Evolutionary conservation across 2,329 filamentous ascomycete species (phyloP), one percentile per base, ranked within the genome.

Genomic region (Diaporthe citrichinensis): DNA sequence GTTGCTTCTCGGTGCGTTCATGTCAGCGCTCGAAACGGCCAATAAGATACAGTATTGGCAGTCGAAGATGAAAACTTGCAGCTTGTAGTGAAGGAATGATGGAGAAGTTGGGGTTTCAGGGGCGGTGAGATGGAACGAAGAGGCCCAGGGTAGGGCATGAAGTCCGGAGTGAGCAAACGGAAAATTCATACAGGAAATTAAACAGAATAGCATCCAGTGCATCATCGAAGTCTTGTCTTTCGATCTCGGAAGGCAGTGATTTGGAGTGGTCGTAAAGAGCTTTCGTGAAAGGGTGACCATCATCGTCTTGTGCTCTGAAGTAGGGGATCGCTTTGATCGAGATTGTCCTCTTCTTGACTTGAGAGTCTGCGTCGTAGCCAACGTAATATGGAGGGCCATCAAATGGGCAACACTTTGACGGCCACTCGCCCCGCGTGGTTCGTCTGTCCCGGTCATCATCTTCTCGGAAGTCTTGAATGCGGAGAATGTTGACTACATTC

Each of bases 271-370:
- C 46, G 69, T 72, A 61, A 25, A 72, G 69, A 20, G 44, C 69
- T 36, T 12, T 25, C 44, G 69, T 72, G 31, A 72, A 72, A 0
- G 69, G 69, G 6, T 72, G 69, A 1, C 41, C 20, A 14, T 72
- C 69, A 31, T 72, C n/a, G 10, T 51, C 55, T 28, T 49, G 41
- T 4, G 41, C 53, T 20, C 39, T 28, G 36, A 72, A 72, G 34
- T 72, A 72, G 1, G 69, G 69, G 9, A 72, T 61, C 25, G 55
- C 55, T 7, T 72, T 72, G 55, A 72, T 49, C 9, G 69, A 72
- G 9, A 72, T 72, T 0, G 34, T 39, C 23, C 69, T 61, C 57
- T 62, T 72, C 0, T 36, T 20, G 9, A 17, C 23, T 15, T 62
- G 69, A 31, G n/a, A 28, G 9, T 58, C 69, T 6, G 69, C 69